Conservation (phyloP, 768 basidiomycete genomes). For the Phaffia tasmanica region DNA sequence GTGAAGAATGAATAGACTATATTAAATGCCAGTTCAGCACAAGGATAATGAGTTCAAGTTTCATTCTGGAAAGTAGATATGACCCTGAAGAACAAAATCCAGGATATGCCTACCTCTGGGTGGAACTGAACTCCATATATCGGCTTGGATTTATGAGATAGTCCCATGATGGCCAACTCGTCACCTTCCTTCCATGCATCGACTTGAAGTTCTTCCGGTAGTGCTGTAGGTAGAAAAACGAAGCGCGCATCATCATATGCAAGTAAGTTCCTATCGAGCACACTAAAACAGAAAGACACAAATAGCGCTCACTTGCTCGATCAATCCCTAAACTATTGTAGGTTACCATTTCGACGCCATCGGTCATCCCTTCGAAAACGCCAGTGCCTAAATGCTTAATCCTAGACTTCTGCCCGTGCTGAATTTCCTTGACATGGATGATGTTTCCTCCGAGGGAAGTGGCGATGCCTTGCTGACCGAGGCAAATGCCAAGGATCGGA, state of each 20-base stretch:
- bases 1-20: slow-evolving; percentile 23
- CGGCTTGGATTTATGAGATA: slow-evolving; percentile 52
- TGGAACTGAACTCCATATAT: slow-evolving; percentile 88
- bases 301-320: slow-evolving; percentile 35
- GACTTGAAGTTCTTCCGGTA: slow-evolving; percentile 48
- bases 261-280: neutral
- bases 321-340: slow-evolving; percentile 26
- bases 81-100: slow-evolving; percentile 32
- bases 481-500: slow-evolving; percentile 26
- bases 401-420: slow-evolving; percentile 59
- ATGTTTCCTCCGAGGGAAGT: slow-evolving; percentile 18
- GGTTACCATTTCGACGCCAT: slow-evolving; percentile 17
- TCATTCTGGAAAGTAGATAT: slow-evolving; percentile 45
- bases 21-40: neutral
- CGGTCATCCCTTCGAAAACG: slow-evolving; percentile 47
- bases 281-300: neutral
- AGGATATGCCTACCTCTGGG: slow-evolving; percentile 48
- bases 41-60: slow-evolving; percentile 29
- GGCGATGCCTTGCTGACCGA: slow-evolving; percentile 26
- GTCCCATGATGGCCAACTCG: slow-evolving; percentile 56
- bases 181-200: slow-evolving; percentile 66
- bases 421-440: slow-evolving; percentile 16
- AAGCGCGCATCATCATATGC: neutral
- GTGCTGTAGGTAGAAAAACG: slow-evolving; percentile 41
- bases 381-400: slow-evolving; percentile 52